Percentiles rank a stretch among this genome's conserved stretches.
Conservation (phyloP, 1,139 yeast genomes). For the Geotrichum klebahnii region DNA sequence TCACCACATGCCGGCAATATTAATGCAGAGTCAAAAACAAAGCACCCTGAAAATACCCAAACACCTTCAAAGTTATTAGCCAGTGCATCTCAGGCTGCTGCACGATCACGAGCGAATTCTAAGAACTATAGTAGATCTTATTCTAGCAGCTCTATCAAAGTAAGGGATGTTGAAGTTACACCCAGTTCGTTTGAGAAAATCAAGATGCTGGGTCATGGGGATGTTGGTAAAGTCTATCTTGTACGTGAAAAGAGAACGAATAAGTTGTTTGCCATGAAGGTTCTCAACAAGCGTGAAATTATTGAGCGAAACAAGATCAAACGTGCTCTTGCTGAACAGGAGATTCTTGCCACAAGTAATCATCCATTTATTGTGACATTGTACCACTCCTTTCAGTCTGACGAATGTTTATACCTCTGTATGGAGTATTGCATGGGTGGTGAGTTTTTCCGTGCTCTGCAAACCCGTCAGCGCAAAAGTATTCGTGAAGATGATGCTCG, state of each 20-base stretch:
- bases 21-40: background rate
- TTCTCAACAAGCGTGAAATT: slow-evolving; percentile 87
- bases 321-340: slow-evolving; percentile 93
- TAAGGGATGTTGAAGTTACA: slow-evolving; percentile 73
- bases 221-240: slow-evolving; percentile 92
- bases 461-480: slow-evolving; percentile 82
- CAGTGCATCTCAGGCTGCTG: slow-evolving; percentile 16
- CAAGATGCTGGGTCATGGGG: slow-evolving; percentile 88
- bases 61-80: slow-evolving; percentile 12
- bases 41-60: background rate
- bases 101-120: slow-evolving; percentile 38
- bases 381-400: slow-evolving; percentile 94
- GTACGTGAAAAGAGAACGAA: slow-evolving; percentile 77
- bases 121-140: slow-evolving; percentile 49
- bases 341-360: slow-evolving; percentile 87
- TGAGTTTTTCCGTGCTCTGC: slow-evolving; percentile 93
- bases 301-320: slow-evolving; percentile 90
- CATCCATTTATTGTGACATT: slow-evolving; percentile 96
- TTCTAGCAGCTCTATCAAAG: slow-evolving; percentile 61
- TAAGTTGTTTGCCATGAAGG: slow-evolving; percentile 87
- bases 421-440: slow-evolving; percentile 99
- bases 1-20: background rate
- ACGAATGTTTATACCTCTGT: slow-evolving; percentile 86
- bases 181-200: slow-evolving; percentile 87
- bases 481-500: slow-evolving; percentile 83